phyloP scores from a whole-genome alignment of 179 eudicot genomes.

The Beta macrorhiza region DNA sequence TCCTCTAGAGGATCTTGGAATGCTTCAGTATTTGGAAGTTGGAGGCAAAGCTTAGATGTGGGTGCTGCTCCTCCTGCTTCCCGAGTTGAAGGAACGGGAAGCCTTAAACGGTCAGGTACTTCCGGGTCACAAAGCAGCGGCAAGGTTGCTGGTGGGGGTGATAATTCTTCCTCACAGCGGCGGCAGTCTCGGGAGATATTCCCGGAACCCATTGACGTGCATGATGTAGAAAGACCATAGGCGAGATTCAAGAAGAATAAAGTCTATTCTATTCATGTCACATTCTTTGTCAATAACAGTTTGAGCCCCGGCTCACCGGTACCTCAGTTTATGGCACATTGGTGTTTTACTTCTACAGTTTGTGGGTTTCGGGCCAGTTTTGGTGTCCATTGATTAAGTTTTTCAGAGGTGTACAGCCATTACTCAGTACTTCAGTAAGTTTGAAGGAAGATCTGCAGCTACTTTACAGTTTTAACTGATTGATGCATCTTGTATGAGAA shows the following conservation, averaged over 20 bases:
- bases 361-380: constrained; percentile 34
- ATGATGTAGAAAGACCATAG: constrained; percentile 43
- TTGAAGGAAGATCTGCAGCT: constrained; percentile 1
- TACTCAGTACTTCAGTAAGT: constrained; percentile 18
- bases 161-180: constrained; percentile 51
- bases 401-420: constrained; percentile 36
- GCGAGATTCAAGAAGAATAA: constrained; percentile 33
- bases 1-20: constrained; percentile 79
- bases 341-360: constrained; percentile 18
- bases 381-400: constrained; percentile 24
- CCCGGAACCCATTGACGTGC: constrained; percentile 56
- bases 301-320: constrained; percentile 30
- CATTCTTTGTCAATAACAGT: constrained; percentile 38
- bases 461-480: neutral
- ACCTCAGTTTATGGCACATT: neutral
- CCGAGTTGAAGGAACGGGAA: constrained; percentile 39
- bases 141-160: constrained; percentile 44
- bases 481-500: constrained; percentile 11
- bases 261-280: constrained; percentile 12
- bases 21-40: constrained; percentile 77
- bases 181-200: constrained; percentile 65
- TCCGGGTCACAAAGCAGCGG: constrained; percentile 69
- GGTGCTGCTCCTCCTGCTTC: constrained; percentile 29
- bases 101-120: constrained; percentile 52
- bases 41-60: constrained; percentile 69